Base-by-base conservation (phyloP, 805 yeast species). In the Candida succiphila region DNA sequence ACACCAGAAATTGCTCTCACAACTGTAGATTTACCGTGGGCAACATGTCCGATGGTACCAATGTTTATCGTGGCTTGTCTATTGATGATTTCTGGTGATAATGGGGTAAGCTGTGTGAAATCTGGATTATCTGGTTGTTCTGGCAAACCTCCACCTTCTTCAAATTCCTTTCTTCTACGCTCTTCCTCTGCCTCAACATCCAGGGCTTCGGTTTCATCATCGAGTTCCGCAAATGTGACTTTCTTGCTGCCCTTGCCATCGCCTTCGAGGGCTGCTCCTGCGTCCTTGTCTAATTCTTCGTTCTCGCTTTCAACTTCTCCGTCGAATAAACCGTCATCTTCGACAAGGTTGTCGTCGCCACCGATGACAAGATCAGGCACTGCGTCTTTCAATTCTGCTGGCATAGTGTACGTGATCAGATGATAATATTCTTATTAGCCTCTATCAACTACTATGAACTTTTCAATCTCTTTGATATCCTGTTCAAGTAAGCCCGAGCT, bases 1-100 rank as follows among this genome's bases (percentile, higher is more conserved):
- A 94, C 97, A 42, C 98, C 97, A 3, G 97, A 88, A 46, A 92
- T 92, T 51, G 97, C 97, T 48, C 96, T 96, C 38, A 96, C 92
- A 54, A 89, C 77, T 33, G 97, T 88, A 46, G 97, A 87, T 66
- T 89, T 89, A 65, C 98, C 98, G 67, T 92, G 97, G 63, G 92
- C 98, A 46, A 89, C 97, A 61, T 89, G 98, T 46, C 98, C 98
- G 56, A 89, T 89, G 54, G 97, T 89, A 63, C 99, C 99, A 54
- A 92, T 92, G 62, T 92, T 92, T 57, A 92, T 86, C 32, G 99
- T 92, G 41, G 99, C 99, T 67, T 92, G 99, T 73, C 98, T 83
- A 61, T 84, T 85, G 64, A 92, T 92, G 56, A 92, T 94, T 54
- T 88, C 98, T 35, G 95, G 92, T 7, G 94, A 80, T 41, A 85